Evolutionary conservation across 2,329 filamentous ascomycete genomes (phyloP), one percentile per base, ranked within the genome.

Genomic region (Ceratocystis alfenasii): DNA sequence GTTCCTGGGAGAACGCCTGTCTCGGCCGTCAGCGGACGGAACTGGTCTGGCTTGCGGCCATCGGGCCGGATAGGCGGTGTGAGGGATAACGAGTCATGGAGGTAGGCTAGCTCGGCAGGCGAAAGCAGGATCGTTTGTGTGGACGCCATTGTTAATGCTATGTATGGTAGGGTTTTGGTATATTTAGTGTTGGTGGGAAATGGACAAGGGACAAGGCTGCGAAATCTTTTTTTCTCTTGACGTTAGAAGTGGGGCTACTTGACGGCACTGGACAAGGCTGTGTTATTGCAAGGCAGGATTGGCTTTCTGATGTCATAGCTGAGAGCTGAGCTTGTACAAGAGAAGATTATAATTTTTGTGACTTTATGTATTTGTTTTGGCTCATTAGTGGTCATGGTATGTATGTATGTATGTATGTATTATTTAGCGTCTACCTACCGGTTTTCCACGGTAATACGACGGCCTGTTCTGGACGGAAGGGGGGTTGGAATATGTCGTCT

Each of bases 51-150:
- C 20, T 84, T 78, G 72, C 92, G 89, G 69, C 88, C 89, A 75
- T 99, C 94, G 25, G 93, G 89, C 28, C 94, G 91, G 74, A 97
- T 88, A 22, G 94, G 91, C 10, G 91, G 91, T 55, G 77, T 78
- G 68, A 92, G 87, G 6, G 86, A 83, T 72, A 99, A 90, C 5
- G 93, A 92, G 69, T 84, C 85, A 80, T 95, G 90, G 63, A 97
- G 85, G 79, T 96, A 99, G 71, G 92, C 91, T 72, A 99, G 89
- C 79, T 99, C 94, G 72, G 94, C 91, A 61, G 94, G 93, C 65
- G 92, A 96, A 76, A 97, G 87, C 71, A 90, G 86, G 72, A 85
- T 83, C 76, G 85, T 83, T 72, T 85, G 84, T 70, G 84, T 82
- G 12, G 68, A 67, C 50, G 87, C 80, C 83, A 90, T 88, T 69